Conservation (phyloP, 495 filamentous ascomycete species). For the Penicillium chermesinum region DNA sequence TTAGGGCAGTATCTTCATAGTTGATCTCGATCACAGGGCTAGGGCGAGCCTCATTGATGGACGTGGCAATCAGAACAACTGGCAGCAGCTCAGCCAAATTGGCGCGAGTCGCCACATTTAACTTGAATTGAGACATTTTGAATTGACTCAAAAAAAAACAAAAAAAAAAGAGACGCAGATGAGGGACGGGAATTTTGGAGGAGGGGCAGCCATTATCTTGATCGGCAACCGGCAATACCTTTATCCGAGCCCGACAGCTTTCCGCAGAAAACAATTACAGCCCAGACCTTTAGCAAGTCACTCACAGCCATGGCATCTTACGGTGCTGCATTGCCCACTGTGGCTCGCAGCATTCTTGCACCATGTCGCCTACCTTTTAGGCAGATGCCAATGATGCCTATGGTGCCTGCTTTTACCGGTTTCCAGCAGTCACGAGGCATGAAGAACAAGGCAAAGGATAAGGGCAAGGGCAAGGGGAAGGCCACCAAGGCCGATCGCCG, state of each 20-base stretch:
- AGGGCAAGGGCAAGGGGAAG: conserved; percentile 40
- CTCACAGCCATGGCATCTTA: conserved; percentile 37
- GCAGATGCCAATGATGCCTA: conserved; percentile 29
- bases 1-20: conserved; percentile 43
- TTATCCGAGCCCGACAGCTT: conserved; percentile 33
- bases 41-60: conserved; percentile 44
- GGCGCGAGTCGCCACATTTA: conserved; percentile 58
- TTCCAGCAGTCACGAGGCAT: conserved; percentile 38
- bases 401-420: conserved; percentile 30
- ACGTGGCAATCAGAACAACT: conserved; percentile 44
- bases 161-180: conserved; percentile 3
- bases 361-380: conserved; percentile 33
- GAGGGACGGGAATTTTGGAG: conserved; percentile 10
- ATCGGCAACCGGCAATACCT: conserved; percentile 24
- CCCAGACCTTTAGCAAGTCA: conserved; percentile 8
- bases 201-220: conserved; percentile 22
- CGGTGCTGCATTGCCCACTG: conserved; percentile 34
- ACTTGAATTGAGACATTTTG: conserved; percentile 33
- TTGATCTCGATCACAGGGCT: conserved; percentile 41
- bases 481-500: conserved; percentile 60
- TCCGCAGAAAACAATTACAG: conserved; percentile 38
- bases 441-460: conserved; percentile 29
- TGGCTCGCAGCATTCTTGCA: conserved; percentile 34
- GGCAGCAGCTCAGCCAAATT: conserved; percentile 51
- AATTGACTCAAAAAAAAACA: neutral